Evolutionary conservation across 176 grass and related monocot genomes (phyloP).

Genomic region (Sorghum bicolor): Sorghum_bicolor_NCBIv3 NC_012871.2:76050501-76051000

Average conservation of each 20-base stretch:
- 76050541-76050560: neutral
- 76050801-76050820: neutral
- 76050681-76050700: conserved; percentile 3
- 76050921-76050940: too few relatives aligned
- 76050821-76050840: too few relatives aligned
- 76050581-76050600: conserved; percentile 10
- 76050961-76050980: too few relatives aligned
- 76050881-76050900: too few relatives aligned
- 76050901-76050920: too few relatives aligned
- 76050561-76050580: neutral
- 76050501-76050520: conserved; percentile 63
- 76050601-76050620: neutral
- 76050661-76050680: conserved; percentile 2
- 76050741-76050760: neutral
- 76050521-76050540: conserved; percentile 48
- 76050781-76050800: neutral
- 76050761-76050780: neutral
- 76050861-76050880: too few relatives aligned
- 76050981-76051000: too few relatives aligned
- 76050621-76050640: neutral
- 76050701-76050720: neutral
- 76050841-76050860: too few relatives aligned
- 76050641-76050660: neutral
- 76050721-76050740: neutral
- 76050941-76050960: too few relatives aligned